A percentile compares a stretch with the other conserved stretches of the same genome.
phyloP scores from a whole-genome alignment of 805 yeast species.

The Candida vaughaniae region DNA sequence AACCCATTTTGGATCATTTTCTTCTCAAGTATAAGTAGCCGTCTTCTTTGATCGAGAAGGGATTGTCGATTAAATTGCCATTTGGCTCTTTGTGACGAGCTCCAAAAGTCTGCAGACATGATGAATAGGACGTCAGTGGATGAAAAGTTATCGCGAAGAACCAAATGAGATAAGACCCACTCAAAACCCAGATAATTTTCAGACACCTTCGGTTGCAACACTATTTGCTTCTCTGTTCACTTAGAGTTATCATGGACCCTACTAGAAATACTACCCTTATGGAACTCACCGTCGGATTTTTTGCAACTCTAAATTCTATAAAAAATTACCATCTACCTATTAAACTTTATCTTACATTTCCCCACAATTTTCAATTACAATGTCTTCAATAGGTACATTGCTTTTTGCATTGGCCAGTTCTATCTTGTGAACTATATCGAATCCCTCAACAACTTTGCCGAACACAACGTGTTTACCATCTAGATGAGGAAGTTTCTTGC shows the following conservation, averaged over 20 bases:
- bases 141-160: too few species aligned
- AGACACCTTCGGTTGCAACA: too few species aligned
- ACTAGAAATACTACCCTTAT: too few species aligned
- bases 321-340: too few species aligned
- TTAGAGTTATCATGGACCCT: too few species aligned
- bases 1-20: conserved; percentile 45
- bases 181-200: too few species aligned
- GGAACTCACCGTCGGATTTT: too few species aligned
- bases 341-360: too few species aligned
- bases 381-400: conserved; percentile 14
- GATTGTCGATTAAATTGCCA: conserved; percentile 80
- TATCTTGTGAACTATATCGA: conserved; percentile 63
- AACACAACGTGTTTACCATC: conserved; percentile 95
- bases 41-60: conserved; percentile 47
- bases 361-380: conserved; percentile 19
- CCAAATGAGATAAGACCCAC: too few species aligned
- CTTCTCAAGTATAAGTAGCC: conserved; percentile 37
- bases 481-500: conserved; percentile 64
- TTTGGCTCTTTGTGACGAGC: conserved; percentile 70
- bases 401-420: conserved; percentile 3
- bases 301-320: too few species aligned
- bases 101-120: conserved; percentile 88
- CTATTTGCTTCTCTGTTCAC: too few species aligned
- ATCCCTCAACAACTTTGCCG: conserved; percentile 87
- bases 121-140: too few species aligned